These are phyloP conservation scores for Helotiales sp. DNA, from an alignment of 2,329 filamentous ascomycete species.

Conservation along the genomic window DNA sequence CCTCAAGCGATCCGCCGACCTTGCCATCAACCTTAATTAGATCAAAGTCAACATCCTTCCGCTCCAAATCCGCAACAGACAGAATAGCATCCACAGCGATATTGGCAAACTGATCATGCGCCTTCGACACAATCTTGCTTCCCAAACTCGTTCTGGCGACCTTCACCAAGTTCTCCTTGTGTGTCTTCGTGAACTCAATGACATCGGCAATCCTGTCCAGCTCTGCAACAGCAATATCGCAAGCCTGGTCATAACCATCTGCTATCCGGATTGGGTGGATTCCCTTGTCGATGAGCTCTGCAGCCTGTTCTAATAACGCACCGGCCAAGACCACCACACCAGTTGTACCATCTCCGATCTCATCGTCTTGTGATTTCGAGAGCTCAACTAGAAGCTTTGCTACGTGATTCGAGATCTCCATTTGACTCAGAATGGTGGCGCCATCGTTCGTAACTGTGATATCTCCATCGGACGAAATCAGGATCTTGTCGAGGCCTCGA, in stretches of 20 bases:
- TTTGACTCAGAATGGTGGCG: constrained; percentile 95
- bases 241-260: constrained; percentile 96
- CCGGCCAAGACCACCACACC: constrained; percentile 96
- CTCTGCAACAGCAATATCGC: constrained; percentile 92
- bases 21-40: constrained; percentile 99
- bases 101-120: constrained; percentile 96
- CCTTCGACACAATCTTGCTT: constrained; percentile 99
- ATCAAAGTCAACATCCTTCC: constrained; percentile 98
- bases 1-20: constrained; percentile 91
- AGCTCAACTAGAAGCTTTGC: constrained; percentile 96
- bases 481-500: constrained; percentile 96
- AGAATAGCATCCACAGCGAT: constrained; percentile 97
- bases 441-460: constrained; percentile 99
- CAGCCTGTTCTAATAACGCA: constrained; percentile 92
- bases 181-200: constrained; percentile 80
- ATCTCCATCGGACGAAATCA: constrained; percentile 97
- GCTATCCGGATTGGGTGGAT: constrained; percentile 99
- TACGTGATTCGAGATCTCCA: constrained; percentile 99
- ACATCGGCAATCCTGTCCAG: constrained; percentile 92
- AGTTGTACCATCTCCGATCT: constrained; percentile 98
- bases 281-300: constrained; percentile 98
- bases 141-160: constrained; percentile 95
- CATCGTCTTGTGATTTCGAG: constrained; percentile 97
- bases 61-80: constrained; percentile 92
- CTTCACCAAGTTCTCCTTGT: constrained; percentile 87